These are phyloP conservation scores for Tuber aestivum DNA, from an alignment of 495 filamentous ascomycete species.

Conservation along the genomic window DNA sequence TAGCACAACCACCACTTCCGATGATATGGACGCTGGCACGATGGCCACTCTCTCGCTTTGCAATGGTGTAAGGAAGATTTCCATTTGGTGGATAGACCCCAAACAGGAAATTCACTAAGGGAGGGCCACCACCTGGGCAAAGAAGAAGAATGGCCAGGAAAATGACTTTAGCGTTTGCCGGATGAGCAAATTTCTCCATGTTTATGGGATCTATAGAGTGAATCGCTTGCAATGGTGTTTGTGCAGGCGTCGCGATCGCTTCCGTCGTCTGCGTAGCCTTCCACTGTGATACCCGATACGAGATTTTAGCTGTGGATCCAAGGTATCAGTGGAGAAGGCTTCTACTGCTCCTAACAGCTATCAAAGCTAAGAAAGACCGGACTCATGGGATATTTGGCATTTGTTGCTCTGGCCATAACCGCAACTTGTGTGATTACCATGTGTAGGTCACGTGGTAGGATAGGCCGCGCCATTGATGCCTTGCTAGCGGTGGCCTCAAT, in stretches of 20 bases:
- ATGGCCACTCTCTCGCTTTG: too few relatives aligned
- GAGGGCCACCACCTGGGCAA: constrained; percentile 56
- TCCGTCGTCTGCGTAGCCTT: constrained; percentile 55
- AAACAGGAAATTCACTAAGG: constrained; percentile 56
- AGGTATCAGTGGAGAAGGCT: not conserved
- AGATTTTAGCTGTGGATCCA: not conserved
- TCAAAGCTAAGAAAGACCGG: constrained; percentile 64
- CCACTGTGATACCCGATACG: constrained; percentile 56
- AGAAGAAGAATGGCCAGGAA: constrained; percentile 59
- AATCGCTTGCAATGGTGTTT: constrained; percentile 59
- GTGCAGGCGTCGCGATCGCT: constrained; percentile 50
- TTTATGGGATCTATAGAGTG: constrained; percentile 57
- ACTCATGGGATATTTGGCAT: constrained; percentile 42
- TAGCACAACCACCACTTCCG: constrained; percentile 42
- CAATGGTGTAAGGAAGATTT: constrained; percentile 68
- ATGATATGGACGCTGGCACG: constrained; percentile 43
- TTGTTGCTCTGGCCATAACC: constrained; percentile 53
- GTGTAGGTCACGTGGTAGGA: constrained; percentile 55
- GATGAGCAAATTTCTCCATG: constrained; percentile 55
- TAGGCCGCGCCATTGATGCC: constrained; percentile 49
- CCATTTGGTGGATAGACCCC: constrained; percentile 57
- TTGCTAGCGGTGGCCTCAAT: constrained; percentile 51
- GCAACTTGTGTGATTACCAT: constrained; percentile 47
- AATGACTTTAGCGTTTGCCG: constrained; percentile 60
- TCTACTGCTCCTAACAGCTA: constrained; percentile 54